Conservation (phyloP, 2,329 filamentous ascomycete genomes). For the Diaporthe humulicola region DNA sequence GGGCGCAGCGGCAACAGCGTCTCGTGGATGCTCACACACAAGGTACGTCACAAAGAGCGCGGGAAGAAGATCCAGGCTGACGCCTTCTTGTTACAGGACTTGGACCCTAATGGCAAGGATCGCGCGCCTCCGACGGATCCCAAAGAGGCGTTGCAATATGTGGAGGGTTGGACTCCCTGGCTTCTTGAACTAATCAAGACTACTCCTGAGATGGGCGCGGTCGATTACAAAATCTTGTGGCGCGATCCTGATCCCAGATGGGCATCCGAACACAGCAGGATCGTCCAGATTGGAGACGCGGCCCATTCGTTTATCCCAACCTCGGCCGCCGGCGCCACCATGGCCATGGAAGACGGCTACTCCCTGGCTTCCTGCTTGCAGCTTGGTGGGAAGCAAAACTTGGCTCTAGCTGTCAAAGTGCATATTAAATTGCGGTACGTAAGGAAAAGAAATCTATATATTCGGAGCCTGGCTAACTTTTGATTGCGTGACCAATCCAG, state of each 20-base stretch:
- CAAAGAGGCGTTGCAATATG: not conserved
- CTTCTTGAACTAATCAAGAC: not conserved
- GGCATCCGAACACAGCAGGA: conserved; percentile 47
- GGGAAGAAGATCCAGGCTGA: not conserved
- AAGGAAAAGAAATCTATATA: not conserved
- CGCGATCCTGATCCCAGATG: conserved; percentile 52
- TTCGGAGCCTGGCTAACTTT: not conserved
- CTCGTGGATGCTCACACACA: not conserved
- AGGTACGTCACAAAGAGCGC: not conserved
- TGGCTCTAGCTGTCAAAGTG: not conserved
- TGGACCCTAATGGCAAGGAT: too few species aligned
- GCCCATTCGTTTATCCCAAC: conserved; percentile 54
- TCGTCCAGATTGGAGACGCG: conserved; percentile 52
- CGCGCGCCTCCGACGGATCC: too few species aligned
- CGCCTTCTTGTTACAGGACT: not conserved
- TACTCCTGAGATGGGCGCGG: not conserved
- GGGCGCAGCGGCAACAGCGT: not conserved
- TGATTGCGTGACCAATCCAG: not conserved
- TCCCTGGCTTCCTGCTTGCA: conserved; percentile 51
- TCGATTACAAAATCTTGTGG: conserved; percentile 50
- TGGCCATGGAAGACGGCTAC: conserved; percentile 54
- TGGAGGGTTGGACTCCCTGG: not conserved
- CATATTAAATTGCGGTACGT: not conserved
- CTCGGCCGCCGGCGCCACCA: conserved; percentile 53
- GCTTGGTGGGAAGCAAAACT: conserved; percentile 32